Evolutionary conservation across 2,329 filamentous ascomycete species (phyloP), one percentile per base, ranked within the genome.

Genomic region (Graphiopsis chlorocephala): DNA sequence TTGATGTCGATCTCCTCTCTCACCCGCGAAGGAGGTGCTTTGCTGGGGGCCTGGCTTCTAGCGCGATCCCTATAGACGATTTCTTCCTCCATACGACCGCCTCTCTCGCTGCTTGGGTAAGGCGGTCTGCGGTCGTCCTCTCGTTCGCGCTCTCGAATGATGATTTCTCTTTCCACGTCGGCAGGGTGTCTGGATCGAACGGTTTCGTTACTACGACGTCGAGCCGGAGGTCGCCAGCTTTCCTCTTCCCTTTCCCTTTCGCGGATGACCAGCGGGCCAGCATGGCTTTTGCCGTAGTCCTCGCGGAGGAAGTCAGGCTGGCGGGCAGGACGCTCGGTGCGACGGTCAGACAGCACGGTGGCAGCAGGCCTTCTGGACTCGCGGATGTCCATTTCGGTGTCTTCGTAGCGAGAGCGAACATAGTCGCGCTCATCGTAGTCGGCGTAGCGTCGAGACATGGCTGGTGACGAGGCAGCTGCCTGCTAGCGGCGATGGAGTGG

Each of bases 241-340:
- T 79, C 77, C 25, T 28, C 26, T 62, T 78, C 75, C 53, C 78
- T 74, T 7, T 77, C 75, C 45, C 80, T 77, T 17, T 79, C 79
- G 23, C 79, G 78, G 60, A 83, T 71, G 72, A 85, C 75, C 74
- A 83, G 63, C 68, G 79, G 70, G 70, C 83, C 74, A 68, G 82
- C 73, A 67, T 71, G 73, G 23, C 63, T 65, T 63, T 79, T 75
- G 67, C 79, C 81, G 71, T 83, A 82, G 70, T 82, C 81, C 64
- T 83, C 81, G 53, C 80, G 77, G 64, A 84, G 74, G 71, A 83
- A 83, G 69, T 83, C 81, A 60, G 81, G 82, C 63, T 76, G 74
- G 56, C 79, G 78, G 58, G 79, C 78, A 29, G 77, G 76, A 12
- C 80, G 77, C 52, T 79, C 74, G 25, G 61, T 72, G 70, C 69